Evolutionary conservation across 2,329 filamentous ascomycete genomes (phyloP).

Genomic region (Talaromyces sp.): DNA sequence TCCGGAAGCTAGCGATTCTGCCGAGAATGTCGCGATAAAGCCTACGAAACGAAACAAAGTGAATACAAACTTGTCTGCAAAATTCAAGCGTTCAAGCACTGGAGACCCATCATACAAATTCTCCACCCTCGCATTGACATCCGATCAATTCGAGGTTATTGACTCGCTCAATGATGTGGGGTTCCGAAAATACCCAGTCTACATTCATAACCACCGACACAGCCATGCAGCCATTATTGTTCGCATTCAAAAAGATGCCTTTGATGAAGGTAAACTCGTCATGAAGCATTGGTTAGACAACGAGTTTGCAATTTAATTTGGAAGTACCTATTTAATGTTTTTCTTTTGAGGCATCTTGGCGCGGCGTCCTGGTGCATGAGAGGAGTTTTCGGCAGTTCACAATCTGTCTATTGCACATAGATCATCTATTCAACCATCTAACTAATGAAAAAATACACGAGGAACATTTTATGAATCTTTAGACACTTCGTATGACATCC

Average conservation of each 20-base stretch:
- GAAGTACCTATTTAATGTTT: neutral
- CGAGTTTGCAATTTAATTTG: constrained; percentile 65
- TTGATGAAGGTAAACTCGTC: constrained; percentile 76
- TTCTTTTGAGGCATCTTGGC: neutral
- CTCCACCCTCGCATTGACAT: constrained; percentile 75
- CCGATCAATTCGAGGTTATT: constrained; percentile 84
- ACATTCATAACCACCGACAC: constrained; percentile 67
- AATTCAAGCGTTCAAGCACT: neutral
- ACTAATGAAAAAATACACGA: too few species aligned
- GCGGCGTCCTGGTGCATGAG: neutral
- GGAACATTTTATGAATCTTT: neutral
- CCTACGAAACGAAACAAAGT: neutral
- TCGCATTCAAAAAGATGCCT: constrained; percentile 66
- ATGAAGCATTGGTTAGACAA: constrained; percentile 78
- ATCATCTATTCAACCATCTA: neutral
- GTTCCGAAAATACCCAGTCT: constrained; percentile 60
- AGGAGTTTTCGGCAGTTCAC: neutral
- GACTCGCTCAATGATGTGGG: constrained; percentile 68
- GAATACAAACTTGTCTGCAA: neutral
- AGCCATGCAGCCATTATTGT: constrained; percentile 91
- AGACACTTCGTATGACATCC: constrained; percentile 32
- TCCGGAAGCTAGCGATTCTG: constrained; percentile 23
- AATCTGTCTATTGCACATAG: neutral
- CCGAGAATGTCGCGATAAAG: constrained; percentile 31
- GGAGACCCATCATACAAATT: neutral